phyloP scores from a whole-genome alignment of 768 basidiomycete species.

The Pleurotus citrinopileatus region DNA sequence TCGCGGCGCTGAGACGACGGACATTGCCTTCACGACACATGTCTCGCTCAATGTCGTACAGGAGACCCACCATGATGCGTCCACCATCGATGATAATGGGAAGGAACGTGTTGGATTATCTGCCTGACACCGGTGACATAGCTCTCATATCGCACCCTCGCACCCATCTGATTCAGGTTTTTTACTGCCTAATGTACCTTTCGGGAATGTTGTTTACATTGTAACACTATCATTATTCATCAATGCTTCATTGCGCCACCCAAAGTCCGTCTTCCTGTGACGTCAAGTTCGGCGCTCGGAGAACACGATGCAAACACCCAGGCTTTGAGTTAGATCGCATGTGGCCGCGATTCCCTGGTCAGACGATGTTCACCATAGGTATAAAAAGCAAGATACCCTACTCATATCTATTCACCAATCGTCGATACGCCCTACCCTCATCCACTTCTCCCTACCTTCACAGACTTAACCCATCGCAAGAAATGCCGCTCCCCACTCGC shows the following conservation, averaged over 20 bases:
- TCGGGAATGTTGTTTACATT: background rate
- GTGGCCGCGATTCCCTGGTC: background rate
- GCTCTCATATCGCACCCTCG: background rate
- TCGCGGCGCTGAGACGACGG: background rate
- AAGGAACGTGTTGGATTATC: background rate
- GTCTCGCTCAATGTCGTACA: conserved; percentile 4
- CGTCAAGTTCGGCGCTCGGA: background rate
- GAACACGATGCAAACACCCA: background rate
- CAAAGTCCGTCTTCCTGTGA: background rate
- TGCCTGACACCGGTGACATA: background rate
- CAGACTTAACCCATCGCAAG: background rate
- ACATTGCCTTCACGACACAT: conserved; percentile 9
- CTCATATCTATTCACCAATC: too few relatives aligned
- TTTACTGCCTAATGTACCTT: background rate
- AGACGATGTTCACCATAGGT: background rate
- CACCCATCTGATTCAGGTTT: background rate
- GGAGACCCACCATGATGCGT: background rate
- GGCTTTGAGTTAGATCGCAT: background rate
- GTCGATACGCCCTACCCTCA: too few relatives aligned
- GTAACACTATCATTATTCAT: background rate
- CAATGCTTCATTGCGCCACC: background rate
- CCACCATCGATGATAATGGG: background rate
- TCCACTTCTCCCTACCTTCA: background rate
- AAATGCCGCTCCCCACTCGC: conserved; percentile 16
- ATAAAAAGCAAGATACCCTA: background rate